Base-by-base conservation (phyloP, 257 asterid genomes). In the Fraxinus excelsior region DNA sequence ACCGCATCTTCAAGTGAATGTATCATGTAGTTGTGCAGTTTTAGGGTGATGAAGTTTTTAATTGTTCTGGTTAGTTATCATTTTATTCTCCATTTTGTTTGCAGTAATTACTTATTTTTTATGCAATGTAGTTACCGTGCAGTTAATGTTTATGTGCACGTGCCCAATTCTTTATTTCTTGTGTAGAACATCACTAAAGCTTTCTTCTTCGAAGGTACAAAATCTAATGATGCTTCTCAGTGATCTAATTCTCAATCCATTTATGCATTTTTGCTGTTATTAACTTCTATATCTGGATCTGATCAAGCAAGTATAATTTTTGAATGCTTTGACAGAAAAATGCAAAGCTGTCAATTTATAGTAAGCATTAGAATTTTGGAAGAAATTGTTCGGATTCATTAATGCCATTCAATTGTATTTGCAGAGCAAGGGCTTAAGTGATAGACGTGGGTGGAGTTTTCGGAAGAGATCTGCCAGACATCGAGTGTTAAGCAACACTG, bases 391-490 rank as follows among this genome's bases (percentile, higher is more conserved):
- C 25, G 3, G 21, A 64, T 49, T 40, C n/a, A 25, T 76, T 79
- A 69, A 62, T 21, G 31, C 34, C 73, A 31, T 62, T 81, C 76
- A 31, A 62, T 68, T 73, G 82, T 79, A n/a, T 79, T 78, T 76
- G 69, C 85, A 92, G 98, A 84, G 80, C 83, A 93, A 95, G 86
- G 86, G 84, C 76, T 81, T 96, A 34, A 83, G 91, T 74, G 99
- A 91, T 78, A 87, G 87, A 77, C 92, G 94, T 73, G 89, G 92
- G 21, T 93, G 99, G 99, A 93, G 97, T 85, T 93, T 95, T 75
- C 87, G 96, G 80, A 95, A 93, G 90, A 90, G 83, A 84, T 93
- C 99, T 40, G 88, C 91, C 9, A 89, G 91, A 69, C 97, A 91
- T 80, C 93, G 97, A 44, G 88, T 89, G 40, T 81, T 93, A 86